Conservation (phyloP, 352 stramenopile species). For the Phytophthora europaea region DNA sequence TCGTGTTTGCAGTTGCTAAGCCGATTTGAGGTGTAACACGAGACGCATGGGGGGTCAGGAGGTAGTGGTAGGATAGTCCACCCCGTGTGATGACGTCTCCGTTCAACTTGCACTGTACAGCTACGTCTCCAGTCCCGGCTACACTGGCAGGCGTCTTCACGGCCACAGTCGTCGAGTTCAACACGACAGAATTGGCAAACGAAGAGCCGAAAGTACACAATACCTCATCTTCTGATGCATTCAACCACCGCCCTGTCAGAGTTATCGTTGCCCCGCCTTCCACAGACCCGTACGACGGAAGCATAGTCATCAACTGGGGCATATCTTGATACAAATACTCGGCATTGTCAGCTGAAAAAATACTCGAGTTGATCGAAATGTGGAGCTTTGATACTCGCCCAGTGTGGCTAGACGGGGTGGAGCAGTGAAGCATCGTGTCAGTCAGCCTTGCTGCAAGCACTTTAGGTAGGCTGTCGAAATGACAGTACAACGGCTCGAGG, state of each 20-base stretch:
- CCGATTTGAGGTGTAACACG: slow-evolving; percentile 37
- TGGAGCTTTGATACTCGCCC: slow-evolving; percentile 20
- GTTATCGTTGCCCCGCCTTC: slow-evolving; percentile 33
- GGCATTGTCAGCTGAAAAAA: slow-evolving; percentile 29
- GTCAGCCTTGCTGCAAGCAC: slow-evolving; percentile 17
- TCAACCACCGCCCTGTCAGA: slow-evolving; percentile 36
- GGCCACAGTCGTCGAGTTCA: slow-evolving; percentile 31
- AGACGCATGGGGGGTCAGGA: slow-evolving; percentile 19
- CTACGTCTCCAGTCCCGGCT: slow-evolving; percentile 5
- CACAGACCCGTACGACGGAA: slow-evolving; percentile 40
- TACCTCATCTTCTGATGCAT: slow-evolving; percentile 30
- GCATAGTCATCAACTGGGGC: slow-evolving; percentile 24
- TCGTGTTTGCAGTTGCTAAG: slow-evolving; percentile 22
- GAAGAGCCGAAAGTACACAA: slow-evolving; percentile 44
- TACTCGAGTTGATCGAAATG: slow-evolving; percentile 32
- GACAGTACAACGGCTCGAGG: slow-evolving; percentile 32
- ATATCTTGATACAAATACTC: slow-evolving; percentile 40
- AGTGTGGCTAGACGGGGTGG: slow-evolving; percentile 26
- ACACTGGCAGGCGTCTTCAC: slow-evolving; percentile 27
- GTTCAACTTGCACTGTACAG: slow-evolving; percentile 40
- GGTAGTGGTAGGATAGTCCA: slow-evolving; percentile 41
- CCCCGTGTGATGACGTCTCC: slow-evolving; percentile 27
- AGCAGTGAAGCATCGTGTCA: slow-evolving; percentile 32
- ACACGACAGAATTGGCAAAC: slow-evolving; percentile 2
- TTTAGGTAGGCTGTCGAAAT: slow-evolving; percentile 32